phyloP scores from a whole-genome alignment of 305 asterid species.

The Fraxinus velutina region DNA sequence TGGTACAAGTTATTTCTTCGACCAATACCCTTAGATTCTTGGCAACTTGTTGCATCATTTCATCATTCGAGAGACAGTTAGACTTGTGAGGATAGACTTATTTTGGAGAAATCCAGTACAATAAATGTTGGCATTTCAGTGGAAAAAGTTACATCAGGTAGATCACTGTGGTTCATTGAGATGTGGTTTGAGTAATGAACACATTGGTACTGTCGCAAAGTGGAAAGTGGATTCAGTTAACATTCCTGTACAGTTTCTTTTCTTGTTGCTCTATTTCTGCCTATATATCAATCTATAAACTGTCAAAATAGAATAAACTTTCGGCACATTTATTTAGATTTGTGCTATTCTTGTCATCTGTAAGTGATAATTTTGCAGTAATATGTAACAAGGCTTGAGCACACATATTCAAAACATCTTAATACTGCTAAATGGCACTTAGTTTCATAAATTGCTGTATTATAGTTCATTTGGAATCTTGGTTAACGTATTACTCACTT shows the following conservation, averaged over 20 bases:
- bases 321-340: neutral
- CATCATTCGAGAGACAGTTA: neutral
- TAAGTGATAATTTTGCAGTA: neutral
- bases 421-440: constrained; percentile 1
- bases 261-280: neutral
- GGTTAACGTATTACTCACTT: constrained; percentile 16
- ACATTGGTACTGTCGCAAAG: neutral
- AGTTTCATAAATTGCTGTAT: neutral
- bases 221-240: neutral
- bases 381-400: constrained; percentile 1
- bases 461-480: neutral
- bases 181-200: neutral
- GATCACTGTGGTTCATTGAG: neutral
- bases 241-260: neutral
- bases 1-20: neutral
- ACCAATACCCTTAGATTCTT: neutral
- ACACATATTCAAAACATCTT: neutral
- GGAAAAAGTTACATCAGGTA: neutral
- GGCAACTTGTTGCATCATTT: neutral
- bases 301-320: neutral
- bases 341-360: neutral
- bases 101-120: neutral
- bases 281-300: constrained; percentile 3
- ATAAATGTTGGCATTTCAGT: neutral
- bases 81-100: neutral